Base-by-base conservation (phyloP, 768 basidiomycete species). In the Trametes maxima region DNA sequence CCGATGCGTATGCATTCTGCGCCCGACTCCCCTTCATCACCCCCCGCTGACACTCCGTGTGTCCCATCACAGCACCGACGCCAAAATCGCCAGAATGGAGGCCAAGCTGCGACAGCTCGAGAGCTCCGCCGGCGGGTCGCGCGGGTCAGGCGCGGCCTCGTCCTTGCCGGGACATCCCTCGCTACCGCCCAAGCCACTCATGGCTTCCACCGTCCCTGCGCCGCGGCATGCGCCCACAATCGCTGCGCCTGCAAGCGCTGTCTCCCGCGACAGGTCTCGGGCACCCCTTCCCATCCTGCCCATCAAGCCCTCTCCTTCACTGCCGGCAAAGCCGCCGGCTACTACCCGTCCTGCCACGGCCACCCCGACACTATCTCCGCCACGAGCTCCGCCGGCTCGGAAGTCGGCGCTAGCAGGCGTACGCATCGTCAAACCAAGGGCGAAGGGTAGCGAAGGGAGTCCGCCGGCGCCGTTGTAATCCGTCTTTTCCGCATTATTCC, bases 61-160 rank as follows among this genome's bases (percentile, higher is more conserved):
- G 36, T 17, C 33, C 36, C n/a, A 33, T 17, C 21, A 42, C 68
- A 95, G 92, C 51, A 95, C 92, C 1, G 77, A 82, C 45, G 87
- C 86, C 67, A 97, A 98, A 76, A 99, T 99, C 67, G 94, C 95
- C 8, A 84, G 89, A 69, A 90, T 98, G 82, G 97, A 99, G 75
- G 96, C 96, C 2, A 99, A 99, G 74, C 79, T 99, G 22, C 83
- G 86, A 17, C 85, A 92, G 64, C 86, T 97, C 83, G 85, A 86
- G 67, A 70, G 73, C 50, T 54, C 67, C 5, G 50, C 49, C 4
- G 51, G 49, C 14, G 25, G 19, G 5, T 10, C 60, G 13, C 33
- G n/a, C 22, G 53, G 59, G 54, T 54, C 68, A 5, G 22, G 65
- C 4, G 42, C 68, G 19, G 57, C 57, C 12, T 44, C 50, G 25